Base-by-base conservation (phyloP, 169 alveolate species). In the Babesia microti region DNA sequence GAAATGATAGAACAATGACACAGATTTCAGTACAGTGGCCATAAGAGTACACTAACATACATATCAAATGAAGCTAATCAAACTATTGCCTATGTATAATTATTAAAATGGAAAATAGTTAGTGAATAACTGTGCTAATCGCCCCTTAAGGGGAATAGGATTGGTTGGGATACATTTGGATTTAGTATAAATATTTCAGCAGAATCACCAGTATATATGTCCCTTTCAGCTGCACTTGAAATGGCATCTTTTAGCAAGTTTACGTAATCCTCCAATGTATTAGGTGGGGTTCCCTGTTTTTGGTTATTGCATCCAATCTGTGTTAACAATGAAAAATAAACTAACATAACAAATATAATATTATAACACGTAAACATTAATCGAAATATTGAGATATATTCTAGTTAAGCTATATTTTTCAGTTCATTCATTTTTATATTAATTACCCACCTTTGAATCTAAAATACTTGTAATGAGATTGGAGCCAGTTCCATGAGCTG, bases 161-260 rank as follows among this genome's bases (percentile, higher is more conserved):
- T 59, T 22, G 76, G 76, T 6, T 65, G 70, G 45, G 36, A 55
- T 0, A 65, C 76, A 33, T 54, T 56, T 15, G 61, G 33, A 28
- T 65, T 70, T 19, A 59, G 27, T 11, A 65, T 50, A 19, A 65
- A 50, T 14, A 65, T 47, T 39, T 65, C 70, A 14, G 76, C 76
- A 30, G 57, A 53, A 37, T 65, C 76, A 32, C 76, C 76, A 36
- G 95, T 89, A 63, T 85, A 85, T 24, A 91, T 89, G 55, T 91
- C 97, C 57, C 97, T 78, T 63, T 89, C 95, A 29, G 89, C 85
- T 5, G 91, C 92, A 41, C 91, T 78, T 19, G 89, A 83, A 66
- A 91, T 79, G 14, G 91, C 83, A 61, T 88, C 95, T 44, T 84
- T 84, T n/a, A 81, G 84, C 34, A 89, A 58, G 44, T 88, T 80